Evolutionary conservation across 768 basidiomycete genomes (phyloP).

Genomic region (Collybia sp.): DNA sequence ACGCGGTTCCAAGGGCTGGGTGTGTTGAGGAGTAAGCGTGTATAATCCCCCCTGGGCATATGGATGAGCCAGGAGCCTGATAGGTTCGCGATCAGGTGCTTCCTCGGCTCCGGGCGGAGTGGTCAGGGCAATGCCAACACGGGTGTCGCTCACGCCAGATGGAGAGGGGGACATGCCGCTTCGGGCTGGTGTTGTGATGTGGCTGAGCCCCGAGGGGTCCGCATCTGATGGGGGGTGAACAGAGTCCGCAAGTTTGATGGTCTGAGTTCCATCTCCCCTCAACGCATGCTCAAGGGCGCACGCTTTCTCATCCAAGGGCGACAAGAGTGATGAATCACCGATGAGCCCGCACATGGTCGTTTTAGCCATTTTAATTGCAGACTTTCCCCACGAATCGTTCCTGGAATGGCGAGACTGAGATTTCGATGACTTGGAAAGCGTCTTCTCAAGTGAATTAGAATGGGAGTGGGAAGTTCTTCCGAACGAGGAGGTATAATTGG

Average conservation of each 20-base stretch:
- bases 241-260: constrained; percentile 35
- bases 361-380: constrained; percentile 35
- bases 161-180: constrained; percentile 19
- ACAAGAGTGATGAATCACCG: constrained; percentile 4
- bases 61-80: constrained; percentile 38
- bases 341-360: constrained; percentile 21
- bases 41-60: constrained; percentile 42
- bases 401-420: constrained; percentile 35
- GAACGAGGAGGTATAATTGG: constrained; percentile 5
- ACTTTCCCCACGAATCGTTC: constrained; percentile 38
- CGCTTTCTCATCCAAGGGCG: constrained; percentile 10
- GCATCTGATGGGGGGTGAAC: constrained; percentile 26
- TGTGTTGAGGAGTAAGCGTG: constrained; percentile 13
- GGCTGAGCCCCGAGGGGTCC: neutral
- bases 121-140: constrained; percentile 29
- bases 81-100: constrained; percentile 19
- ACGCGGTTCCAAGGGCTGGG: too few species aligned
- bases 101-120: constrained; percentile 24
- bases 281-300: constrained; percentile 35
- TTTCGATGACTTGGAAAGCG: constrained; percentile 27
- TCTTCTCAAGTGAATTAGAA: constrained; percentile 31
- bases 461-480: constrained; percentile 25
- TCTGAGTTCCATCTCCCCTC: constrained; percentile 23
- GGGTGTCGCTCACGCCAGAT: constrained; percentile 21
- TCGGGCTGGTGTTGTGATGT: neutral